Conservation (phyloP, 2,329 filamentous ascomycete genomes). For the Verticillium alfalfae region DNA sequence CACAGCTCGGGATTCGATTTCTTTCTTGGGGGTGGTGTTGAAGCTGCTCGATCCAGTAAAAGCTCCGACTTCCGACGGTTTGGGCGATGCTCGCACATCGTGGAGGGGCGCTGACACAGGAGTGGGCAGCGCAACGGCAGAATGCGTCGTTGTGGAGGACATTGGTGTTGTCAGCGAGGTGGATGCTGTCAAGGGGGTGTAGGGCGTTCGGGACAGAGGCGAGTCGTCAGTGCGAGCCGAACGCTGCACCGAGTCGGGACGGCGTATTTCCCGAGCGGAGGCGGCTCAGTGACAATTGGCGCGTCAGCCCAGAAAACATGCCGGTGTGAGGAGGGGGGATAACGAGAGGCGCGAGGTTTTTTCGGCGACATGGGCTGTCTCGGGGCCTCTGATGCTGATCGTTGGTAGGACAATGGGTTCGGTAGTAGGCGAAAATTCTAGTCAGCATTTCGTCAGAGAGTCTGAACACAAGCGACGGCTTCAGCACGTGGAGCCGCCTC, state of each 20-base stretch:
- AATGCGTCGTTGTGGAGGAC: slow-evolving; percentile 30
- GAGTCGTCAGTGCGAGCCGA: slow-evolving; percentile 40
- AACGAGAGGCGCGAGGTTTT: slow-evolving; percentile 49
- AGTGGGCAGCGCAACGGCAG: slow-evolving; percentile 18
- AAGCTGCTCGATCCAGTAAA: not conserved
- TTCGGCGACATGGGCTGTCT: slow-evolving; percentile 42
- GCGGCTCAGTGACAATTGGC: slow-evolving; percentile 36
- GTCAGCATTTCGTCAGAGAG: slow-evolving; percentile 23
- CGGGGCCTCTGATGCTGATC: slow-evolving; percentile 9
- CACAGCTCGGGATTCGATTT: slow-evolving; percentile 7
- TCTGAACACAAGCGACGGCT: slow-evolving; percentile 24
- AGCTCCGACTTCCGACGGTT: slow-evolving; percentile 32
- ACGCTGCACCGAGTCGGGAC: slow-evolving; percentile 30
- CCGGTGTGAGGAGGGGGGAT: slow-evolving; percentile 38
- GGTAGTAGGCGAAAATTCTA: slow-evolving; percentile 5
- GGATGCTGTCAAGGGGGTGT: slow-evolving; percentile 37
- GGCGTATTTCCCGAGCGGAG: slow-evolving; percentile 39
- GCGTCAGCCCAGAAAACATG: slow-evolving; percentile 22
- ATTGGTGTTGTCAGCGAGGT: slow-evolving; percentile 34
- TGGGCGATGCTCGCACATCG: slow-evolving; percentile 35
- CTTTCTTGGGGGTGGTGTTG: not conserved
- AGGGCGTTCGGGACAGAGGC: slow-evolving; percentile 36
- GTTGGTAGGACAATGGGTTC: slow-evolving; percentile 7
- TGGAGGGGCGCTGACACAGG: slow-evolving; percentile 42
- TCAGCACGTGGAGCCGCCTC: slow-evolving; percentile 38